Conservation (phyloP, 306 rosid species). For the Canavalia gladiata region DNA sequence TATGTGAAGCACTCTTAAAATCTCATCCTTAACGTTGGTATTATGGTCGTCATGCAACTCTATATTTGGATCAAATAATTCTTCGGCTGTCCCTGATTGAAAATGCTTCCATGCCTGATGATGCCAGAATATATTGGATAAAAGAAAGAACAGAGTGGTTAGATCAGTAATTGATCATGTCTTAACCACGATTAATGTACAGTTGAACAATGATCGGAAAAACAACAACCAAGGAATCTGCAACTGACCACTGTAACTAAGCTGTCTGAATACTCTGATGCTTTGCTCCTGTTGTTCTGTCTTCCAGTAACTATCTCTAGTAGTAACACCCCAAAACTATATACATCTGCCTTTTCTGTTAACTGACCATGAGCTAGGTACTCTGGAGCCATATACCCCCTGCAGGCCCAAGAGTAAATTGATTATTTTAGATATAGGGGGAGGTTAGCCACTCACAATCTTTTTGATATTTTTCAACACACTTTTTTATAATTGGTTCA, state of each 20-base stretch:
- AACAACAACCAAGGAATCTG: constrained; percentile 25
- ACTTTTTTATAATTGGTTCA: too few relatives aligned
- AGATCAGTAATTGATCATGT: constrained; percentile 8
- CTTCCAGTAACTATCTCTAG: constrained; percentile 78
- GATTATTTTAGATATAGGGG: constrained; percentile 10
- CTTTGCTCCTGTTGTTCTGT: constrained; percentile 81
- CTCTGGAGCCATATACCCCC: constrained; percentile 98
- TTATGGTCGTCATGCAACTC: constrained; percentile 57
- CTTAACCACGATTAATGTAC: not conserved
- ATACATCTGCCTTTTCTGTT: constrained; percentile 91
- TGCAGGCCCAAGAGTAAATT: constrained; percentile 40
- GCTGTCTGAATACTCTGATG: constrained; percentile 76
- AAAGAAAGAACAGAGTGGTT: constrained; percentile 19
- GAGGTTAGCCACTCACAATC: too few relatives aligned
- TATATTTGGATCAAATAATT: constrained; percentile 76
- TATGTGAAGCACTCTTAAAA: constrained; percentile 76
- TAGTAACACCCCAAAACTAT: constrained; percentile 84
- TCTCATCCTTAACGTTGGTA: constrained; percentile 52
- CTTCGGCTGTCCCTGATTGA: constrained; percentile 67
- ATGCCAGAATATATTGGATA: constrained; percentile 19
- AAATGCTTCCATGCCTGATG: constrained; percentile 89
- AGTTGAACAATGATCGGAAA: constrained; percentile 31
- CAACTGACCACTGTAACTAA: constrained; percentile 70
- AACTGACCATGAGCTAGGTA: constrained; percentile 93
- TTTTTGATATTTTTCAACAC: too few relatives aligned